Conservation (phyloP, 805 yeast genomes). For the Starmerella floris region DNA sequence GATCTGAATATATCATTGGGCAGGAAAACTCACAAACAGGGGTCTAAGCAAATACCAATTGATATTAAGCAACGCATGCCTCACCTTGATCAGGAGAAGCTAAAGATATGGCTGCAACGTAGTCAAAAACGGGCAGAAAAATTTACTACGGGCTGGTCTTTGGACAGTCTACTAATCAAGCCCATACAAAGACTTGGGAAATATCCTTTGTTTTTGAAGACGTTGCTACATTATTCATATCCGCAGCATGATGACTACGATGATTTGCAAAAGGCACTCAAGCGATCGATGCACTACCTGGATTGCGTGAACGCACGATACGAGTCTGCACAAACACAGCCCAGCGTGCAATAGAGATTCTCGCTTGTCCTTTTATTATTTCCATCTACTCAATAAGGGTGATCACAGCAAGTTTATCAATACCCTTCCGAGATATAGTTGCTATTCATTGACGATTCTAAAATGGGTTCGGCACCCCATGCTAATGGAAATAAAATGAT, state of each 20-base stretch:
- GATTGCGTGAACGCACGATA: constrained; percentile 18
- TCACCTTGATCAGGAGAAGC: constrained; percentile 1
- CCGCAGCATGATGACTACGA: constrained; percentile 38
- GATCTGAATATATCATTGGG: constrained; percentile 4
- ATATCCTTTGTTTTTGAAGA: constrained; percentile 30
- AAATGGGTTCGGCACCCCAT: too few species aligned
- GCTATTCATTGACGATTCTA: not conserved
- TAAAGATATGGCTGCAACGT: constrained; percentile 26
- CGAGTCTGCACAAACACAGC: too few species aligned
- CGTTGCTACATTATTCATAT: constrained; percentile 25
- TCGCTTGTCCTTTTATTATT: too few species aligned
- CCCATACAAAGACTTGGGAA: constrained; percentile 36
- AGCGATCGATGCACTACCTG: constrained; percentile 14
- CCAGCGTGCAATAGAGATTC: too few species aligned
- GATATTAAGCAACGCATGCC: not conserved
- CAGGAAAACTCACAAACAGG: not conserved
- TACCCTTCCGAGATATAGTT: too few species aligned
- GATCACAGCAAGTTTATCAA: too few species aligned
- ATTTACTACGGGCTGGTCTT: constrained; percentile 30
- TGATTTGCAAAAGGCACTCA: constrained; percentile 18
- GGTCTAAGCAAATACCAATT: not conserved
- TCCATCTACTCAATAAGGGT: too few species aligned
- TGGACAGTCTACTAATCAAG: constrained; percentile 32
- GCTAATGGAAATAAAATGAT: too few species aligned
- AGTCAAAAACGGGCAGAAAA: constrained; percentile 23